Evolutionary conservation across 306 rosid species (phyloP).

Genomic region (Hippophae rhamnoides): DNA sequence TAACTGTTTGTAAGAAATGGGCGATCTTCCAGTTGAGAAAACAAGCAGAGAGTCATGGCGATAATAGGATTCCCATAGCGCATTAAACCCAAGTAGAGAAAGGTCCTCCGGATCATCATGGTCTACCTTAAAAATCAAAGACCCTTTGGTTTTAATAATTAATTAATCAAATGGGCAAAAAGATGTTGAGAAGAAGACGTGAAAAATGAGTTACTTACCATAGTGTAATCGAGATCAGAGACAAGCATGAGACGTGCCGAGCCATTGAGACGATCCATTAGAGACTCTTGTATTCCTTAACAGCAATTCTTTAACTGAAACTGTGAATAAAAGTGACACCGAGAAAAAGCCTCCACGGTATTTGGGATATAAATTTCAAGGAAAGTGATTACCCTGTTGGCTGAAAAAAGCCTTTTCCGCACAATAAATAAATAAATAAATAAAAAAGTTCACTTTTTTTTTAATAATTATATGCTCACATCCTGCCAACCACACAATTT

Average conservation of each 20-base stretch:
- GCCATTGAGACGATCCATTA: conserved; percentile 47
- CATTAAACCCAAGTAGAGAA: conserved; percentile 61
- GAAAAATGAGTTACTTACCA: conserved; percentile 32
- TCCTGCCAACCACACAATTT: too few relatives aligned
- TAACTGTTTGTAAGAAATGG: conserved; percentile 35
- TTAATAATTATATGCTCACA: too few relatives aligned
- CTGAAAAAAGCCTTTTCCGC: too few relatives aligned
- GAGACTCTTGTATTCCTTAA: too few relatives aligned
- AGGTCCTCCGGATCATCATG: conserved; percentile 50
- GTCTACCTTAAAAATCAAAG: conserved; percentile 46
- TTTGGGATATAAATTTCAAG: too few relatives aligned
- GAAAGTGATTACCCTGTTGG: too few relatives aligned
- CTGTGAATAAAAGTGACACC: too few relatives aligned
- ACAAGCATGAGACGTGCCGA: conserved; percentile 66
- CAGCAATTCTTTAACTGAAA: too few relatives aligned
- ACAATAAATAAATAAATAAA: too few relatives aligned
- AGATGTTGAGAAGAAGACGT: not conserved
- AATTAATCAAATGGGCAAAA: conserved; percentile 4
- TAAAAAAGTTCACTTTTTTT: too few relatives aligned
- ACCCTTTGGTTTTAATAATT: not conserved
- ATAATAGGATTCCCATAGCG: conserved; percentile 74
- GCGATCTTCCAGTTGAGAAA: conserved; percentile 86
- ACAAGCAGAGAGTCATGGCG: conserved; percentile 74
- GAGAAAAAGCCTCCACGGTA: too few relatives aligned
- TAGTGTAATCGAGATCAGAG: conserved; percentile 79